Percentiles rank a stretch among this genome's conserved stretches.
These are phyloP conservation scores for Penicillium sp. DNA, from an alignment of 2,329 filamentous ascomycete genomes.

Conservation along the genomic window DNA sequence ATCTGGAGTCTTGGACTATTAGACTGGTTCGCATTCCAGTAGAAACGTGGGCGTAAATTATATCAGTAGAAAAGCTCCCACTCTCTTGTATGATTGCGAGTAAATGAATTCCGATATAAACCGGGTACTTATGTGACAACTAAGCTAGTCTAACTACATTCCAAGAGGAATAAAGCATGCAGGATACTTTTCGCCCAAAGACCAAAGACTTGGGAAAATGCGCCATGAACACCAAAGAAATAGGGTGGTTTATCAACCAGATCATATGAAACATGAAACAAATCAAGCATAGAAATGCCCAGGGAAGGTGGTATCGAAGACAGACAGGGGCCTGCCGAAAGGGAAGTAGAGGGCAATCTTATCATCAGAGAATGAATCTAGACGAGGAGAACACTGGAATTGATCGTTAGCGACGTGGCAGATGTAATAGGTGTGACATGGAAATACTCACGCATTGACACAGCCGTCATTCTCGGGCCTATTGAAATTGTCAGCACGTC, in stretches of 20 bases:
- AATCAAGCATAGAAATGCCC: constrained; percentile 22
- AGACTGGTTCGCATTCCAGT: too few relatives aligned
- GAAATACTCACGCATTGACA: constrained; percentile 56
- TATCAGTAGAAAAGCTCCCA: too few relatives aligned
- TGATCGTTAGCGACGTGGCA: constrained; percentile 3
- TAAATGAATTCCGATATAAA: constrained; percentile 3
- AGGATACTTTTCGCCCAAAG: constrained; percentile 29
- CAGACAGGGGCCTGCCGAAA: constrained; percentile 20
- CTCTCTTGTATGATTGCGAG: too few relatives aligned
- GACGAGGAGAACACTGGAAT: constrained; percentile 26
- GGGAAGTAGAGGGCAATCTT: constrained; percentile 13
- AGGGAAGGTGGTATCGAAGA: constrained; percentile 28
- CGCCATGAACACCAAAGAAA: constrained; percentile 30
- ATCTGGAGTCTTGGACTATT: too few relatives aligned
- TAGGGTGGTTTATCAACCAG: constrained; percentile 22
- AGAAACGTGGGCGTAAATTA: too few relatives aligned
- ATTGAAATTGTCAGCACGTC: constrained; percentile 12
- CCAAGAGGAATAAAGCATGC: constrained; percentile 21
- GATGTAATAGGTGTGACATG: not conserved
- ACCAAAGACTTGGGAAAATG: constrained; percentile 23
- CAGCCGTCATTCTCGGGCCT: constrained; percentile 64
- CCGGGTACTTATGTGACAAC: constrained; percentile 21
- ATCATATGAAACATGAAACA: constrained; percentile 21
- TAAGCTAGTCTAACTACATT: constrained; percentile 24
- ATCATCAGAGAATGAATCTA: constrained; percentile 15